Evolutionary conservation across 2,329 filamentous ascomycete species (phyloP).

Genomic region (Pseudonectria foliicola): DNA sequence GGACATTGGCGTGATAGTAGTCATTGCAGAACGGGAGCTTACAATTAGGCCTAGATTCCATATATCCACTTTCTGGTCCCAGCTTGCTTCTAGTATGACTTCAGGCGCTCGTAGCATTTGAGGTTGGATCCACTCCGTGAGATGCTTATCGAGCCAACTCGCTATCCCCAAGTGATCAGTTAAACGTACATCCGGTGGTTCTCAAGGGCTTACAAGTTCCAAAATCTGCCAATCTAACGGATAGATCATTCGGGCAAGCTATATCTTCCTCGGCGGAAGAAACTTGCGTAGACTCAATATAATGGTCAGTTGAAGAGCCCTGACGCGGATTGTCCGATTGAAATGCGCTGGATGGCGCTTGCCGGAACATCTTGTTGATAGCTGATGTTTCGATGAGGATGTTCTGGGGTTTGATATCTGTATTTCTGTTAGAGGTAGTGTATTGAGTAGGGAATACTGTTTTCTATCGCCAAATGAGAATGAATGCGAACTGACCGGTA

Average conservation of each 20-base stretch:
- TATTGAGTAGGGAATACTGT: no score
- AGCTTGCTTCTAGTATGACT: conserved; percentile 19
- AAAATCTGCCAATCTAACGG: conserved; percentile 15
- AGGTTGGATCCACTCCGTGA: conserved; percentile 21
- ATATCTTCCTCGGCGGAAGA: conserved; percentile 12
- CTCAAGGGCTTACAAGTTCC: conserved; percentile 16
- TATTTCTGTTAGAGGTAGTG: not conserved
- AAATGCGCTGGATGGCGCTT: conserved; percentile 13
- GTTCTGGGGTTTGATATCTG: conserved; percentile 21
- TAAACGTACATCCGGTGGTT: no score
- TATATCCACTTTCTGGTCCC: conserved; percentile 19
- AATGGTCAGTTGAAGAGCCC: conserved; percentile 6
- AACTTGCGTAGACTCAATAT: conserved; percentile 9
- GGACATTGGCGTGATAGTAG: no score
- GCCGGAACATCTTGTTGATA: conserved; percentile 14
- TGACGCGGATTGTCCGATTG: not conserved
- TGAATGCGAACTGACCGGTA: conserved; percentile 7
- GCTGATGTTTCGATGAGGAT: conserved; percentile 15
- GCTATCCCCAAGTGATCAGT: no score
- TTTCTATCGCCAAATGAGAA: not conserved
- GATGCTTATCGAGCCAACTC: conserved; percentile 17
- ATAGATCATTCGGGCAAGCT: conserved; percentile 2
- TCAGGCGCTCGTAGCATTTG: conserved; percentile 18
- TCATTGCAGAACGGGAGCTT: not conserved
- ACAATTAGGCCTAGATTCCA: conserved; percentile 17